Evolutionary conservation across 2,329 filamentous ascomycete species (phyloP), one percentile per base, ranked within the genome.

Genomic region (Fusarium hostae): DNA sequence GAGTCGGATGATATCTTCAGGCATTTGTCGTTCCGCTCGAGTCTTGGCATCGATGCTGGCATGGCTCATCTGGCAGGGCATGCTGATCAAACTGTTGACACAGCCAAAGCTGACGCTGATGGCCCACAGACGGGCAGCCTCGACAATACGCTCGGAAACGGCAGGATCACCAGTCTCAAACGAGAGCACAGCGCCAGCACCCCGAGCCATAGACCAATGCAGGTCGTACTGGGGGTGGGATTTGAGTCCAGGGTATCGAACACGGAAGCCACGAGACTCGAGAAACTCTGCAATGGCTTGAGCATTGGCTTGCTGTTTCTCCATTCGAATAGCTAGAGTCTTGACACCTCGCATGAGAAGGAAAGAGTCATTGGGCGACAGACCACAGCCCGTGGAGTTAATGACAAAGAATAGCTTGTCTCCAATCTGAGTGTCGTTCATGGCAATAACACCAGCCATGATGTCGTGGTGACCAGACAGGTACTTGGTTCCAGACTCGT

Each of bases 51-150:
- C 96, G 78, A 99, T 99, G 79, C 94, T 97, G 41, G 96, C 96
- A 82, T 99, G 96, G 83, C 95, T 98, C 97, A 99, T 99, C 78
- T 95, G 94, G 84, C 96, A 99, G 12, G 96, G 95, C 95, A 99
- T 98, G 84, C 95, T 98, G 82, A 99, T 99, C 81, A 99, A 85
- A 80, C 94, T 97, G 85, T 99, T 99, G 73, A 99, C 96, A 80
- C 96, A 98, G 51, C 96, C 96, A 80, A 99, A 99, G 78, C 94
- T 97, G 66, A 99, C 96, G 73, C 93, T 97, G 76, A 99, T 99
- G 37, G 93, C 94, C 91, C 94, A 99, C 35, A 99, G 86, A 72
- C 93, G 90, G 5, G 96, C 93, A 34, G 93, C 93, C 83, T 98
- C 96, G 9, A 99, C 96, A 76, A 99, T 98, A 41, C 95, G 89